These are phyloP conservation scores for Starmerella powellii DNA, from an alignment of 805 yeast genomes.

Conservation along the genomic window DNA sequence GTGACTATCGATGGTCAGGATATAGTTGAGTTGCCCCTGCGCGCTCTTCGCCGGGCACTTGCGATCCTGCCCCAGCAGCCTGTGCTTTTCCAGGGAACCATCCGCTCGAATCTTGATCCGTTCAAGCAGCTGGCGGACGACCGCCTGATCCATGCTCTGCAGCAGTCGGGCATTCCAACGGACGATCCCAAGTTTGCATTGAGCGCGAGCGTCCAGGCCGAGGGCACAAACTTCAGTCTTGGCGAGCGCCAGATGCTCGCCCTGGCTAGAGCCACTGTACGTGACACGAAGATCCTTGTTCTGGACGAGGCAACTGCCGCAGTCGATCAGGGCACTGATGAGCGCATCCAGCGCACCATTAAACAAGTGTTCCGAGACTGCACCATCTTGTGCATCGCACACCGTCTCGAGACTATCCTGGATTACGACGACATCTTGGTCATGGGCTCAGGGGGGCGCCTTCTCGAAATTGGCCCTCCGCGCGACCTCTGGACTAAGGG, in stretches of 20 bases:
- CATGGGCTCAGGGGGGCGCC: slow-evolving; percentile 41
- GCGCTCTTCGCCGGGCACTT: slow-evolving; percentile 53
- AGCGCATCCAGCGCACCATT: slow-evolving; percentile 48
- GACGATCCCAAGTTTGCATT: slow-evolving; percentile 43
- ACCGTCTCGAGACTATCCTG: slow-evolving; percentile 49
- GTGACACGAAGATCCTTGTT: slow-evolving; percentile 46
- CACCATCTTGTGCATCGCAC: slow-evolving; percentile 62
- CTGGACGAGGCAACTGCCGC: slow-evolving; percentile 69
- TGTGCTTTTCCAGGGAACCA: slow-evolving; percentile 64
- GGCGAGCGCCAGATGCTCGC: slow-evolving; percentile 28
- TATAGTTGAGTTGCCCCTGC: slow-evolving; percentile 49
- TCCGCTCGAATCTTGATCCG: slow-evolving; percentile 68
- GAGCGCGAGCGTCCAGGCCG: slow-evolving; percentile 28
- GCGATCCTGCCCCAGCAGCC: slow-evolving; percentile 86
- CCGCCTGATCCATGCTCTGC: slow-evolving; percentile 53
- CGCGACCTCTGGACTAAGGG: slow-evolving; percentile 27
- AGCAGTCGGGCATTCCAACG: slow-evolving; percentile 36
- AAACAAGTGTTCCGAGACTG: slow-evolving; percentile 44
- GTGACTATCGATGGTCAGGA: slow-evolving; percentile 58
- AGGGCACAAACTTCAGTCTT: slow-evolving; percentile 17
- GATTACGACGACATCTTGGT: slow-evolving; percentile 48
- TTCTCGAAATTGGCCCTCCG: slow-evolving; percentile 48
- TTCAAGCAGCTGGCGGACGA: slow-evolving; percentile 45
- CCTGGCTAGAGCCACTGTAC: slow-evolving; percentile 56
- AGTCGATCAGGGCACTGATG: slow-evolving; percentile 66